Evolutionary conservation across 176 grass and related monocot species (phyloP), one percentile per base, ranked within the genome.

Genomic region (Oryza meridionalis): DNA sequence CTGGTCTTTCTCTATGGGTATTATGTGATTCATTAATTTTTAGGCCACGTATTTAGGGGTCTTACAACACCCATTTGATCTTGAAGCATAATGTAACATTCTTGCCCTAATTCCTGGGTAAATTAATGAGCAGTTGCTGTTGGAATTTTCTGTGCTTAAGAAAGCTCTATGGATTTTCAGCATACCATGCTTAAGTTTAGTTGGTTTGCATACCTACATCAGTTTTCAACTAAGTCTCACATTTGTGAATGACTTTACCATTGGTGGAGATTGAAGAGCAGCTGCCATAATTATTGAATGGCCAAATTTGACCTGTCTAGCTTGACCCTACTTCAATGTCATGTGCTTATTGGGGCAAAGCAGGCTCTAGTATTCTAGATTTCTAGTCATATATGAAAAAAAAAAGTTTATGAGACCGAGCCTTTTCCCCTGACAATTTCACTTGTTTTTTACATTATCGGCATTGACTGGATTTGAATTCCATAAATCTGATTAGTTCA

Each of bases 241-340:
- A 67, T 70, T 29, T 62, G 55, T 78, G 26, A 69, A 70, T 85
- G 4, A 16, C 38, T 62, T 70, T 44, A 62, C 24, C 15, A 63
- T 62, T 49, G 67, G 19, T 55, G 50, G 16, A 19, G 50, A 19
- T 55, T 17, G 19, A 70, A 84, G 73, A 27, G 25, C 65, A 84
- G 12, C 47, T 69, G 10, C 10, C 49, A 55, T 55, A 19, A 31
- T 59, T 61, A 38, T 84, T 0, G 17, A 65, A 11, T 43, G 9
- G 19, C 49, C 21, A 67, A 75, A 84, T 76, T 79, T 79, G 40
- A 79, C 40, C 62, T 68, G 3, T 38, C 24, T 84, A 43, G 15
- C 35, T 4, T 77, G 31, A 77, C 68, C 33, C 17, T 38, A 47
- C 0, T 35, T 47, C 59, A 53, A 38, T 12, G 11, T 32, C 4